Conservation (phyloP, 164 flowering plant genomes). For the Tetracentron sinense region DNA sequence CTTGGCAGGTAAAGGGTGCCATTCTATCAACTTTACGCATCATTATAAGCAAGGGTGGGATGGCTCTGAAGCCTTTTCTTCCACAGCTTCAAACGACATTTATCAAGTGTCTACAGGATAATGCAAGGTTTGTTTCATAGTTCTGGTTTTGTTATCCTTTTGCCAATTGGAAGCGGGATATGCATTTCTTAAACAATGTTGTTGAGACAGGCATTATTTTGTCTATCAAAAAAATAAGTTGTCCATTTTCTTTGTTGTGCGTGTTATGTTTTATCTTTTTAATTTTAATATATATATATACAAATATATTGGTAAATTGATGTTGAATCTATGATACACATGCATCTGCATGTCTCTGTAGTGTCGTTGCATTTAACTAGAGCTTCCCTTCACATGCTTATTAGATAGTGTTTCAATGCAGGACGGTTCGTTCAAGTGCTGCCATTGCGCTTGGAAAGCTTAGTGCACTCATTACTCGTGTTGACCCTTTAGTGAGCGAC, state of each 20-base stretch:
- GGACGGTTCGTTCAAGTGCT: constrained; percentile 91
- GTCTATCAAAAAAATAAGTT: background rate
- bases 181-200: background rate
- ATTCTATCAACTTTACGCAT: constrained; percentile 81
- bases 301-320: no score
- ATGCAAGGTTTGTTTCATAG: constrained; percentile 59
- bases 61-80: constrained; percentile 94
- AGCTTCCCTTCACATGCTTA: constrained; percentile 11
- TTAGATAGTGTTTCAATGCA: constrained; percentile 29
- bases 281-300: no score
- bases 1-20: constrained; percentile 99
- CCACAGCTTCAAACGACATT: constrained; percentile 99
- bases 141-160: background rate
- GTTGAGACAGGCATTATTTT: background rate
- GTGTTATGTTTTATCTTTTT: no score
- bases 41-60: constrained; percentile 85
- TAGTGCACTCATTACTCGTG: constrained; percentile 89
- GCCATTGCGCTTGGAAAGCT: constrained; percentile 99
- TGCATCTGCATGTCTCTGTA: no score
- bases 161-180: background rate
- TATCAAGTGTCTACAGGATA: constrained; percentile 91
- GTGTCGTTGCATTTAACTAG: no score
- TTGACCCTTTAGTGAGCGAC: constrained; percentile 96
- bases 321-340: no score
- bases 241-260: background rate